Conservation (phyloP, 2,329 filamentous ascomycete genomes). For the Fusarium scirpi region DNA sequence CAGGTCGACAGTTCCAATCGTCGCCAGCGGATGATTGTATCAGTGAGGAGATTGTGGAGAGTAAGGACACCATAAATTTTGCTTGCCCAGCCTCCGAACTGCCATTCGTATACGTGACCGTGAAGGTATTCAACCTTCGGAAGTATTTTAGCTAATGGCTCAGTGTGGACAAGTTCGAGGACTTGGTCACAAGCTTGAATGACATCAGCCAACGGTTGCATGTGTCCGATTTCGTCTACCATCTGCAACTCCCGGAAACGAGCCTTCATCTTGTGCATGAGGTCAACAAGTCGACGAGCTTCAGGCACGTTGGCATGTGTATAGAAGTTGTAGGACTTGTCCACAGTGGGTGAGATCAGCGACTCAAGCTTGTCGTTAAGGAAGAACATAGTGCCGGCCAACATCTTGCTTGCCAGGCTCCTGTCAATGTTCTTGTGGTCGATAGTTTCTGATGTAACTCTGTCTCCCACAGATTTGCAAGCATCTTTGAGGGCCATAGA, state of each 20-base stretch:
- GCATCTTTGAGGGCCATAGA: constrained; percentile 58
- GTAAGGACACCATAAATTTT: constrained; percentile 76
- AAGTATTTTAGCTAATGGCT: constrained; percentile 88
- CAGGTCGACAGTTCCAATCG: constrained; percentile 92
- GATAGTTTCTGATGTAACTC: constrained; percentile 49
- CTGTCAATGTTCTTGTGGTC: constrained; percentile 49
- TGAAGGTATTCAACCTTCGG: constrained; percentile 91
- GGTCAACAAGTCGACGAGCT: constrained; percentile 75
- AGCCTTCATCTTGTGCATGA: constrained; percentile 76
- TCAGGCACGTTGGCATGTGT: constrained; percentile 81
- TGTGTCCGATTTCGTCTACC: constrained; percentile 75
- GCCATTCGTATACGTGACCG: constrained; percentile 90
- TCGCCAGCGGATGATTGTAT: constrained; percentile 87
- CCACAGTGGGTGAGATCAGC: constrained; percentile 54
- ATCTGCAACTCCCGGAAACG: constrained; percentile 79
- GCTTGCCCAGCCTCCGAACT: constrained; percentile 86
- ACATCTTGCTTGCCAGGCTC: constrained; percentile 63
- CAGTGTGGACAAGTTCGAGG: constrained; percentile 79
- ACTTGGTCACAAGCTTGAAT: constrained; percentile 79
- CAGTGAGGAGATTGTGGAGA: constrained; percentile 82
- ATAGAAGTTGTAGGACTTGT: constrained; percentile 84
- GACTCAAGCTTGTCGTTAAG: constrained; percentile 70
- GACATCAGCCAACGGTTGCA: constrained; percentile 83
- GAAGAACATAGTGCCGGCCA: constrained; percentile 74
- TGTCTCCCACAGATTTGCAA: constrained; percentile 58